Conservation (phyloP, 768 basidiomycete species). For the Kwoniella sp. region DNA sequence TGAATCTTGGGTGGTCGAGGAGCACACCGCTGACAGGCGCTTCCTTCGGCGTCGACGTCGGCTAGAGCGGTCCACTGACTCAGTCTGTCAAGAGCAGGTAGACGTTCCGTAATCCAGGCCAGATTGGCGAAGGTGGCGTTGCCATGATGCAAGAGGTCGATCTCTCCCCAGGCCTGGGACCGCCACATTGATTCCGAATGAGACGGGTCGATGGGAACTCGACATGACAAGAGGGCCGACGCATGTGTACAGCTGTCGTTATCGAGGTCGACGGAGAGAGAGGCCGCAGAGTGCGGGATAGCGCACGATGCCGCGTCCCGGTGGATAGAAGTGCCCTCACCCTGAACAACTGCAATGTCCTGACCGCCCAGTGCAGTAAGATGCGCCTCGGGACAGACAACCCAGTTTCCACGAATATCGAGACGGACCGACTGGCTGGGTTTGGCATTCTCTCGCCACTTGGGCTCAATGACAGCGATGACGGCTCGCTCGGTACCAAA, state of each 20-base stretch:
- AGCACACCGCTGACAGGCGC: slow-evolving; percentile 71
- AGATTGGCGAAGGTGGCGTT: slow-evolving; percentile 66
- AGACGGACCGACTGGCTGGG: slow-evolving; percentile 57
- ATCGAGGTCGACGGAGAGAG: slow-evolving; percentile 54
- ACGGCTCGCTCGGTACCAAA: slow-evolving; percentile 76
- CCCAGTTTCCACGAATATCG: slow-evolving; percentile 66
- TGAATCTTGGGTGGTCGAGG: slow-evolving; percentile 69
- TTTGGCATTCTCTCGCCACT: slow-evolving; percentile 66
- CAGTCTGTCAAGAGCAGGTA: slow-evolving; percentile 67
- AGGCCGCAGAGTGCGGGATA: slow-evolving; percentile 58
- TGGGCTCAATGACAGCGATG: slow-evolving; percentile 65
- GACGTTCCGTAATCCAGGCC: slow-evolving; percentile 81
- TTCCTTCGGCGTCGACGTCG: slow-evolving; percentile 15
- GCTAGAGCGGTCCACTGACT: slow-evolving; percentile 67
- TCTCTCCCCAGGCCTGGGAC: slow-evolving; percentile 65
- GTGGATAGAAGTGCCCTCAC: background rate
- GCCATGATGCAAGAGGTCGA: slow-evolving; percentile 83
- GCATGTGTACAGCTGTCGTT: slow-evolving; percentile 68
- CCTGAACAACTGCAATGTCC: slow-evolving; percentile 27
- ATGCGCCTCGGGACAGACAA: slow-evolving; percentile 54
- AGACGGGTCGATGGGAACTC: slow-evolving; percentile 61
- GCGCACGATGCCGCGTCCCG: slow-evolving; percentile 58
- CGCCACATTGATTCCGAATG: slow-evolving; percentile 79
- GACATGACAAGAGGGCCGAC: slow-evolving; percentile 71
- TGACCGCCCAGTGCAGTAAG: slow-evolving; percentile 54